phyloP scores from a whole-genome alignment of 352 stramenopile species.

The Pythium rhizo-oryzae region DNA sequence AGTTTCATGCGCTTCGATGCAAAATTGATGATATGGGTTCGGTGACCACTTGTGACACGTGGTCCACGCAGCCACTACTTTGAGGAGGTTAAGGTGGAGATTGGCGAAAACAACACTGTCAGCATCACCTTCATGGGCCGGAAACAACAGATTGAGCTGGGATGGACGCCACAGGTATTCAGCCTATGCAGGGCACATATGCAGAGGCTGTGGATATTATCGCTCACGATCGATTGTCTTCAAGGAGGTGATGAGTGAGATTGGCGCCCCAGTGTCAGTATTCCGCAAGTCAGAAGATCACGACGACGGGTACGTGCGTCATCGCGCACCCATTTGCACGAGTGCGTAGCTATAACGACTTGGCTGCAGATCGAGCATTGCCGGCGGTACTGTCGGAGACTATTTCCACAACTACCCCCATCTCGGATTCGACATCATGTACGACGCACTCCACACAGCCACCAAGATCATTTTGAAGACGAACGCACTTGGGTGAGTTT shows the following conservation, averaged over 20 bases:
- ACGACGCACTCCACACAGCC: slow-evolving; percentile 65
- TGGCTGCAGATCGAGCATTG: no score
- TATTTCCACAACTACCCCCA: slow-evolving; percentile 91
- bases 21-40: background rate
- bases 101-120: slow-evolving; percentile 43
- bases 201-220: background rate
- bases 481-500: slow-evolving; percentile 65
- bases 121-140: slow-evolving; percentile 51
- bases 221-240: background rate
- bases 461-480: slow-evolving; percentile 84
- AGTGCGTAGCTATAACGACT: no score
- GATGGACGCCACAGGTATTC: slow-evolving; percentile 80
- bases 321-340: no score
- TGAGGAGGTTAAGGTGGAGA: slow-evolving; percentile 63
- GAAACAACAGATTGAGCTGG: slow-evolving; percentile 73
- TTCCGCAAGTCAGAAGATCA: slow-evolving; percentile 79
- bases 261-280: slow-evolving; percentile 73
- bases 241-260: slow-evolving; percentile 75
- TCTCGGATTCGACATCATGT: slow-evolving; percentile 78
- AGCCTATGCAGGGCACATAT: background rate
- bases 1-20: background rate
- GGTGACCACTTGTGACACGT: background rate
- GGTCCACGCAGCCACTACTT: slow-evolving; percentile 59
- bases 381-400: slow-evolving; percentile 57
- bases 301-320: slow-evolving; percentile 50